A percentile compares a stretch with the other conserved stretches of the same genome.
These are phyloP conservation scores for Chlorophyllum brunneum DNA, from an alignment of 768 basidiomycete species.

Conservation along the genomic window DNA sequence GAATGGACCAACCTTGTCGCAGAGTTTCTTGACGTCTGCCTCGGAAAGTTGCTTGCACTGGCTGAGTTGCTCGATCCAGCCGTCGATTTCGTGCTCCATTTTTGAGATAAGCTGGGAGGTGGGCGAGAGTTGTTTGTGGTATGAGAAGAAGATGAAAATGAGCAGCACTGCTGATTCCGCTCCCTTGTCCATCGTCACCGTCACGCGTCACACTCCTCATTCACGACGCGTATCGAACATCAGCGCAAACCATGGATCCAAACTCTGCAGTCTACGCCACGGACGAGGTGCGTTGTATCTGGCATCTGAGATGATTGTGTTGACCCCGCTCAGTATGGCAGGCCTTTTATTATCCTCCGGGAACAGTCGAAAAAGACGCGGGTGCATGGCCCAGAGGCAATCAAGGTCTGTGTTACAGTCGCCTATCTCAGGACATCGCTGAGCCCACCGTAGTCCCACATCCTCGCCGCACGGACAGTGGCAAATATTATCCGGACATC, in stretches of 20 bases:
- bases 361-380: slow-evolving; percentile 93
- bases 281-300: slow-evolving; percentile 58
- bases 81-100: slow-evolving; percentile 84
- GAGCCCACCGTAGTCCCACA: slow-evolving; percentile 65
- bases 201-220: slow-evolving; percentile 31
- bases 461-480: slow-evolving; percentile 91
- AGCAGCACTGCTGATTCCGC: slow-evolving; percentile 23
- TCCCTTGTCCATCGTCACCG: slow-evolving; percentile 21
- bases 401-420: slow-evolving; percentile 58
- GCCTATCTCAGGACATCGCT: slow-evolving; percentile 11
- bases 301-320: slow-evolving; percentile 2
- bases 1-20: slow-evolving; percentile 83
- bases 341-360: slow-evolving; percentile 96
- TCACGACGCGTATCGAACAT: slow-evolving; percentile 30
- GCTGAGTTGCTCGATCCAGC: slow-evolving; percentile 94
- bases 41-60: slow-evolving; percentile 97
- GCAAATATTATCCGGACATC: slow-evolving; percentile 94
- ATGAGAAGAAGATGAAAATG: slow-evolving; percentile 28
- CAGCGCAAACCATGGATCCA: slow-evolving; percentile 33
- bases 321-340: slow-evolving; percentile 62
- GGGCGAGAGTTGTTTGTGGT: slow-evolving; percentile 26
- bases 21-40: slow-evolving; percentile 93
- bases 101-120: slow-evolving; percentile 24
- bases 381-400: slow-evolving; percentile 89
- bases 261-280: slow-evolving; percentile 79